Base-by-base conservation (phyloP, 495 filamentous ascomycete genomes). In the Penicillium diatomitis region DNA sequence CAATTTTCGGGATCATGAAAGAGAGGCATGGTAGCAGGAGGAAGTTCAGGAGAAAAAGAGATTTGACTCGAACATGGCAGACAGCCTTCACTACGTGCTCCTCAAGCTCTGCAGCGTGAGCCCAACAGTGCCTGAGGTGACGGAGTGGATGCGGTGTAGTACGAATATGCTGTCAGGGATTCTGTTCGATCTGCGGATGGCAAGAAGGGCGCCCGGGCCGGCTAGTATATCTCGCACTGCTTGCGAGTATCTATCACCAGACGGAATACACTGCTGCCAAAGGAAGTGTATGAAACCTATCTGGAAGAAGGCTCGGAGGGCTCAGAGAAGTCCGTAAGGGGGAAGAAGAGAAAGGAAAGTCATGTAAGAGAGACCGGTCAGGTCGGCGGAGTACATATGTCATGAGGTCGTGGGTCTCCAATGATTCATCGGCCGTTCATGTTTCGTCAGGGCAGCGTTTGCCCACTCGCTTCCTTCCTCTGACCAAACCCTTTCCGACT, bases 1-100 rank as follows among this genome's bases (percentile, higher is more conserved):
- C 61, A 62, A 52, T 58, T 63, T 58, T 72, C 64, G 6, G 66
- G 61, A 50, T 69, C 61, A 34, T 64, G 64, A 48, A 72, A 70
- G 12, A 69, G 63, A 47, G 69, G 69, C 69, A 72, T 72, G 41
- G 38, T 69, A 49, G 55, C 56, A 20, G 20, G 20, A 20, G 20
- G 47, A 46, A 42, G 41, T 44, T 44, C 28, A 32, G 10, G 35
- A 37, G 46, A 48, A 49, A 60, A 57, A 45, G 48, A 50, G 50
- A 41, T 43, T 45, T 51, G 34, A 55, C 27, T 20, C 29, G 42
- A 38, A 56, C 60, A 61, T 61, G 44, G 51, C 60, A 61, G 38
- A 42, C 48, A 48, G 38, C 39, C 48, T 44, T 49, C 38, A 33
- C 20, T 20, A 61, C 30, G 60, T 58, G 59, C 58, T 20, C 20